Evolutionary conservation across 495 filamentous ascomycete species (phyloP), one percentile per base, ranked within the genome.

Genomic region (Choiromyces venosus): DNA sequence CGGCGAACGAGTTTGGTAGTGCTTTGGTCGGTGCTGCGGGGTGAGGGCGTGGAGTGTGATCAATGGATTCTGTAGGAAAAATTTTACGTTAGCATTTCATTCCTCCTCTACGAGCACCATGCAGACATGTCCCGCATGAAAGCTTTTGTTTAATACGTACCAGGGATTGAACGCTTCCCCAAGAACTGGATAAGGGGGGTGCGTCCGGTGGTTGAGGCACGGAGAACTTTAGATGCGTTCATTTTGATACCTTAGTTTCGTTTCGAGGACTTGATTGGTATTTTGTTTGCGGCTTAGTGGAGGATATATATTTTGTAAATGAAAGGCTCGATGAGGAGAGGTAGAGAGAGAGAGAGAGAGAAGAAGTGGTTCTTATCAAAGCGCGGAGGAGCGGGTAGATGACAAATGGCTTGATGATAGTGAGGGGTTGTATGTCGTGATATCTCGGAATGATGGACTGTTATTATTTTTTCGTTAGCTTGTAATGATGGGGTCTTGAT

Each of bases 111-210:
- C 37, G 12, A 65, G 25, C 46, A 21, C 66, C 66, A 66, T 73
- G 46, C 38, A 66, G 39, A 70, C 67, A 35, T 44, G 68, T 71
- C 33, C 66, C 16, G 52, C 56, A 39, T 16, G 44, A 64, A 65
- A 65, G 70, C 25, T 16, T 61, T 33, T 33, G 52, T 61, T 25
- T 29, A 25, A 33, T 69, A 86, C 91, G 67, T 87, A 97, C 94
- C 83, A 77, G 94, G 94, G 75, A 88, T 85, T 36, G 89, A 86
- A 71, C 95, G 90, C 86, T 93, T 95, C 81, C 95, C 95, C 65
- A 98, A 76, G 85, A 99, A 99, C 75, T 90, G 89, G 81, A 99
- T 99, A 83, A 96, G 84, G 69, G 93, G 93, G 56, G 87, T 91
- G 74, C 92, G 90, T 82, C 87, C 86, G 73, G 84, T 85, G 78